Evolutionary conservation across 805 yeast genomes (phyloP).

Genomic region (Candida chauliodis): DNA sequence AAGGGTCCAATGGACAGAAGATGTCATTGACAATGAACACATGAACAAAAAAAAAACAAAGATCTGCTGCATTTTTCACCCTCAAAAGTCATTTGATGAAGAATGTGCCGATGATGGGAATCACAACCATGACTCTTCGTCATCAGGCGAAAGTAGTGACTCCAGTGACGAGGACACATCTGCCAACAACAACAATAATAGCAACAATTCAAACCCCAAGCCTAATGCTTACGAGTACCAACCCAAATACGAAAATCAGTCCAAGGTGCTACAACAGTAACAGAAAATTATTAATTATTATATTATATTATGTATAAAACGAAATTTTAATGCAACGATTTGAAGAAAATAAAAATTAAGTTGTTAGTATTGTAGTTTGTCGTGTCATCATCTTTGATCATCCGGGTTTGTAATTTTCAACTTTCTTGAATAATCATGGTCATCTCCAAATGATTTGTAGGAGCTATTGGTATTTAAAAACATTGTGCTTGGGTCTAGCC

Average conservation of each 20-base stretch:
- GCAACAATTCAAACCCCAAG: slow-evolving; percentile 14
- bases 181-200: slow-evolving; percentile 19
- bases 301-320: too few species aligned
- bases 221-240: slow-evolving; percentile 90
- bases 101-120: slow-evolving; percentile 8
- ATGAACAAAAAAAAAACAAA: slow-evolving; percentile 87
- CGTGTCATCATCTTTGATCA: too few species aligned
- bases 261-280: slow-evolving; percentile 3
- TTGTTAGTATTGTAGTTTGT: too few species aligned
- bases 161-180: slow-evolving; percentile 34
- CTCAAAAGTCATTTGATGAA: slow-evolving; percentile 27
- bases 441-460: slow-evolving; percentile 30
- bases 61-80: slow-evolving; percentile 85
- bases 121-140: slow-evolving; percentile 1
- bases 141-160: slow-evolving; percentile 42
- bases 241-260: slow-evolving; percentile 52
- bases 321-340: too few species aligned
- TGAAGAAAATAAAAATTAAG: too few species aligned
- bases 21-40: slow-evolving; percentile 84
- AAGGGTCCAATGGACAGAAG: slow-evolving; percentile 79
- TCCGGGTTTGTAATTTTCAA: slow-evolving; percentile 26
- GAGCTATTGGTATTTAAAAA: slow-evolving; percentile 23
- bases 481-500: slow-evolving; percentile 22
- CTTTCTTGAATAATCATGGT: slow-evolving; percentile 32
- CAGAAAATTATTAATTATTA: too few species aligned